These are phyloP conservation scores for Aureobasidium sp. DNA, from an alignment of 2,329 filamentous ascomycete genomes.

Conservation along the genomic window DNA sequence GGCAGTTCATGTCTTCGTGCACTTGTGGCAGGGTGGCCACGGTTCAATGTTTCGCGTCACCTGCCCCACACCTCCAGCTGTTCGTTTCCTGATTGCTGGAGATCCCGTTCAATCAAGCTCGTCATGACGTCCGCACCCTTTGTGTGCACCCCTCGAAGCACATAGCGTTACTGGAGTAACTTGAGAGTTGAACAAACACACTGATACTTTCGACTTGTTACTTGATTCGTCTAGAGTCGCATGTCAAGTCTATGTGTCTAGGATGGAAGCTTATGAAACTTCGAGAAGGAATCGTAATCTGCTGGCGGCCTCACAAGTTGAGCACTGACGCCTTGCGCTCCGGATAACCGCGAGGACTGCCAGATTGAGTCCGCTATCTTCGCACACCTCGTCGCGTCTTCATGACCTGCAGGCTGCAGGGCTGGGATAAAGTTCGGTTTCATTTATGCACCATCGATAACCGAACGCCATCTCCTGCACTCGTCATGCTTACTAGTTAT, in stretches of 20 bases:
- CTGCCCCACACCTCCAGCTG: background rate
- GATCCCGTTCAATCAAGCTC: background rate
- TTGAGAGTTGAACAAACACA: background rate
- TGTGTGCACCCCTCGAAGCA: background rate
- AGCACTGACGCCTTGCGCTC: background rate
- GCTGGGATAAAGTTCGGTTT: conserved; percentile 1
- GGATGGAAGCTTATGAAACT: background rate
- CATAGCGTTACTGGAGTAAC: background rate
- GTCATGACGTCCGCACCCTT: background rate
- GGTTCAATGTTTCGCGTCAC: background rate
- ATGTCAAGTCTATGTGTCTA: background rate
- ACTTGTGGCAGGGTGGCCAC: background rate
- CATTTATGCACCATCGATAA: conserved; percentile 9
- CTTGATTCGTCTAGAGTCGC: background rate
- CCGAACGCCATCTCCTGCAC: conserved; percentile 2
- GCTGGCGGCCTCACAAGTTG: background rate
- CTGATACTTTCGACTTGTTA: background rate
- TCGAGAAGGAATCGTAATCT: background rate
- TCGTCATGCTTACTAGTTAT: background rate
- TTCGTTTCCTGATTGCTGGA: background rate
- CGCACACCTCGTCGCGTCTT: background rate
- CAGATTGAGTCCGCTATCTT: background rate
- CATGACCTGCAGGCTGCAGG: background rate
- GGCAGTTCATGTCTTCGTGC: background rate
- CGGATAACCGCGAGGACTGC: background rate